Base-by-base conservation (phyloP, 331 rosid species). In the Malus hybrid region DNA sequence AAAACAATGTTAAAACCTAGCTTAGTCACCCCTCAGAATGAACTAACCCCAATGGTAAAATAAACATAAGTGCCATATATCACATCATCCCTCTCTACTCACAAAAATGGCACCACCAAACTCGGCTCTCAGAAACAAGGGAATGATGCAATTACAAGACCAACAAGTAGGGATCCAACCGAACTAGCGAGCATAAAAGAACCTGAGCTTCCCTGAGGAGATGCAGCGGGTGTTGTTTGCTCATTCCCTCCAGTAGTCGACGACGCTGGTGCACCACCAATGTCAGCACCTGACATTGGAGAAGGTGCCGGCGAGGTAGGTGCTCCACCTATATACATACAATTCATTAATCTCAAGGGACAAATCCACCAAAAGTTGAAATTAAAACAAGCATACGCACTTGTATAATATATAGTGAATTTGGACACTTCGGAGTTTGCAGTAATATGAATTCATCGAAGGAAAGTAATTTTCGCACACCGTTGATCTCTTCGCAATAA, bases 131-230 rank as follows among this genome's bases (percentile, higher is more conserved):
- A 89, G 61, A 87, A 69, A 70, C 67, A 76, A 27, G 84, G 77
- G 55, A 85, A 78, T 55, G 77, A 46, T n/a, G 86, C 80, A 13
- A 72, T 78, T 12, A 72, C 32, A 29, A 86, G 48, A 65, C 82
- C 83, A 32, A 81, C 55, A 75, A 89, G 63, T 1, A 90, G 50
- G 24, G 90, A 78, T 74, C 77, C 86, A 44, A 81, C 77, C 2
- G 92, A 83, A n/a, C 55, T 46, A 6, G 85, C 61, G 68, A 65
- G 55, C 80, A 75, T 8, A 6, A 85, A 32, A n/a, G 95, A 77
- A 33, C 80, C 91, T 3, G 96, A 71, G 76, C 12, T 72, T 11
- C 81, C 86, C 0, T 68, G 86, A 10, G 88, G 46, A 39, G 46
- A 39, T 39, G 46, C 46, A 39, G 46, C 46, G 2, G 46, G 10